Evolutionary conservation across 2,329 filamentous ascomycete genomes (phyloP), one percentile per base, ranked within the genome.

Genomic region (Pseudogymnoascus sp.): DNA sequence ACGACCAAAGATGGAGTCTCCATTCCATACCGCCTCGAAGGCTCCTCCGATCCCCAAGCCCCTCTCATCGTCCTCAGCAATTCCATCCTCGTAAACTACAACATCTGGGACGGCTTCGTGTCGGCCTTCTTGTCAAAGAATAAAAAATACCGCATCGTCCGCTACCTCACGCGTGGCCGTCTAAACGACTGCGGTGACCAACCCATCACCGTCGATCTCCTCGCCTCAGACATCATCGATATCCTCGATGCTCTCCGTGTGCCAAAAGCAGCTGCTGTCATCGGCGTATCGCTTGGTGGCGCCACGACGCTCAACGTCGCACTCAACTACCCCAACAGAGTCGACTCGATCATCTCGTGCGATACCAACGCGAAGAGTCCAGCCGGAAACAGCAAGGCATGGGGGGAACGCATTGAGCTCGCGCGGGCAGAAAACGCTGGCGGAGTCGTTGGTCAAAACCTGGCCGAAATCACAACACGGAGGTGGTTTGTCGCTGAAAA

Each of bases 231-330:
- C 71, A 78, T 95, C 22, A 78, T 81, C 38, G 74, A 78, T 0
- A 74, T 96, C 0, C 83, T 96, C 2, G 80, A 87, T 61, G 84
- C 87, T 0, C 80, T 96, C 31, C 84, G 89, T 59, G 86, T 93
- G 43, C 79, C 82, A 8, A 82, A 83, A 69, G 84, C 89, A 0
- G 83, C 88, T 35, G 80, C 83, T 0, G 78, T 93, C 0, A 78
- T 95, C 19, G 91, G 91, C 19, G 91, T 96, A 3, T 90, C 87
- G 37, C 85, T 95, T 73, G 91, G 91, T 66, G 91, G 91, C 61
- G 90, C 88, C 2, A 95, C 91, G 1, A 81, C 87, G 0, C 82
- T 95, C 60, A 87, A 89, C 72, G 86, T 89, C 61, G 88, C 89
- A 0, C 82, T 96, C 60, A 80, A 80, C 41, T 82, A 90, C 69